Evolutionary conservation across 2,329 filamentous ascomycete genomes (phyloP).

Genomic region (Basipetospora chlamydospora): DNA sequence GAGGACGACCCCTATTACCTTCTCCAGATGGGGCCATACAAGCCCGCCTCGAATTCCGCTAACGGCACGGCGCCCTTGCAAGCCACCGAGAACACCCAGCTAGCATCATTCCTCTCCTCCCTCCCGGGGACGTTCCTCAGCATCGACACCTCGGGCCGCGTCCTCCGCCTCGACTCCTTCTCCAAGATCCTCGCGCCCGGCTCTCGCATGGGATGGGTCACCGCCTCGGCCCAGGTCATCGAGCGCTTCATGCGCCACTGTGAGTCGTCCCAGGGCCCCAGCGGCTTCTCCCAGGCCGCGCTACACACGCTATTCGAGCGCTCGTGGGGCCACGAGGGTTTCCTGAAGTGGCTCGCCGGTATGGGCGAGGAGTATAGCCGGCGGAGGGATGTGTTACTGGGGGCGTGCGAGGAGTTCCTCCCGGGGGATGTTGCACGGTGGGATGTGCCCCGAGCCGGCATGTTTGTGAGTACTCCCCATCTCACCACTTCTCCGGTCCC

Average conservation of each 20-base stretch:
- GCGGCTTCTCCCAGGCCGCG: slow-evolving; percentile 69
- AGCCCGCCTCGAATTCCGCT: slow-evolving; percentile 47
- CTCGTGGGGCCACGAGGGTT: slow-evolving; percentile 84
- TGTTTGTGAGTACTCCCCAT: slow-evolving; percentile 62
- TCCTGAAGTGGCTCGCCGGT: slow-evolving; percentile 77
- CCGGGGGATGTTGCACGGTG: slow-evolving; percentile 64
- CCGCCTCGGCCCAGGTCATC: slow-evolving; percentile 69
- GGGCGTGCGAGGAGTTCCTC: slow-evolving; percentile 65
- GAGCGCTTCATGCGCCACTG: slow-evolving; percentile 71
- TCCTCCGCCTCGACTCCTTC: slow-evolving; percentile 84
- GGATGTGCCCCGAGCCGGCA: slow-evolving; percentile 69
- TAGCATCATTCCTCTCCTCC: slow-evolving; percentile 57
- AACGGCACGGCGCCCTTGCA: slow-evolving; percentile 31
- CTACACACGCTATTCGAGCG: slow-evolving; percentile 86
- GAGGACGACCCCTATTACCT: slow-evolving; percentile 96
- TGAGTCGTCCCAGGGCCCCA: slow-evolving; percentile 77
- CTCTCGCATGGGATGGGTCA: slow-evolving; percentile 75
- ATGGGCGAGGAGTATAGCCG: slow-evolving; percentile 68
- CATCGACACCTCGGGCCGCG: slow-evolving; percentile 74
- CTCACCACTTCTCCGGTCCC: no score
- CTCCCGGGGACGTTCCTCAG: slow-evolving; percentile 55
- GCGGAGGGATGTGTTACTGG: slow-evolving; percentile 61
- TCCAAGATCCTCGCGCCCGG: slow-evolving; percentile 83
- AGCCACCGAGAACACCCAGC: slow-evolving; percentile 35
- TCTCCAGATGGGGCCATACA: slow-evolving; percentile 72